Conservation (phyloP, 73 alveolate species). For the Blepharisma stoltei region DNA sequence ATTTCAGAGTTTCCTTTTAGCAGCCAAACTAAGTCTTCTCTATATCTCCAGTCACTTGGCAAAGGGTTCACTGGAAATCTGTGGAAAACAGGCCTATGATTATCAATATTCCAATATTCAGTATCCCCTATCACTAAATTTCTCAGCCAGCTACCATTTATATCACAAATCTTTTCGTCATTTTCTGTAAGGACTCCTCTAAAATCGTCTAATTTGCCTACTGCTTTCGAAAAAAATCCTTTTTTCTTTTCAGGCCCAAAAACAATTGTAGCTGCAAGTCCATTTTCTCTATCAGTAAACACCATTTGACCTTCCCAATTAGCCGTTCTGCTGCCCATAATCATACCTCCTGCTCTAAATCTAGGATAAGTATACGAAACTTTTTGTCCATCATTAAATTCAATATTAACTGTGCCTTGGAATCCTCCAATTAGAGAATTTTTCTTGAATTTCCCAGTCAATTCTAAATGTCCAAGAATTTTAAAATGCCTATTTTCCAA, state of each 20-base stretch:
- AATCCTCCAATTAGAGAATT: conserved; percentile 66
- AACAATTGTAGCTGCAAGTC: conserved; percentile 39
- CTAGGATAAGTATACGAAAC: conserved; percentile 62
- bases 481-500: conserved; percentile 47
- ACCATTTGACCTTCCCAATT: conserved; percentile 52
- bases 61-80: conserved; percentile 39
- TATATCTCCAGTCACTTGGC: conserved; percentile 92
- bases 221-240: conserved; percentile 29
- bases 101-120: conserved; percentile 70
- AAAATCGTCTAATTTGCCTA: conserved; percentile 37
- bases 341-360: conserved; percentile 69
- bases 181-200: conserved; percentile 48
- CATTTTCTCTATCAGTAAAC: conserved; percentile 49
- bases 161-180: conserved; percentile 51
- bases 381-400: conserved; percentile 76
- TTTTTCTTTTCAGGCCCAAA: conserved; percentile 35
- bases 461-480: conserved; percentile 71
- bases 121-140: conserved; percentile 56
- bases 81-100: conserved; percentile 51
- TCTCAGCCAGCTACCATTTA: conserved; percentile 79
- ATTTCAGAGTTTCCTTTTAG: neutral
- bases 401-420: conserved; percentile 72
- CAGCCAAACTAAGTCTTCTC: conserved; percentile 92
- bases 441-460: conserved; percentile 64
- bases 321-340: conserved; percentile 60